Conservation (phyloP, 257 asterid genomes). For the Penstemon newberryi region DNA sequence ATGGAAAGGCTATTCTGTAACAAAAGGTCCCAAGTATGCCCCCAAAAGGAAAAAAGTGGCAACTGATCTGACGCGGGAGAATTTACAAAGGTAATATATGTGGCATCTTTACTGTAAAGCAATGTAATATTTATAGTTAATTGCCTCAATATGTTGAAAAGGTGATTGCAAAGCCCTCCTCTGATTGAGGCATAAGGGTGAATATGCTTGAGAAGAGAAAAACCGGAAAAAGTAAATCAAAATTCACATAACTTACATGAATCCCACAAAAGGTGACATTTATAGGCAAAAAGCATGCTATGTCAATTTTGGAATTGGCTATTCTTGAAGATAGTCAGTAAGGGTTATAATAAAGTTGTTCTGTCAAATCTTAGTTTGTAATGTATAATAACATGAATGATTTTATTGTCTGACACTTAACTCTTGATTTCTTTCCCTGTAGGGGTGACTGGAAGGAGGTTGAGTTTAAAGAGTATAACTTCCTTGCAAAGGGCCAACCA, state of each 20-base stretch:
- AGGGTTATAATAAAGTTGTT: neutral
- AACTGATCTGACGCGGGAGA: slow-evolving; percentile 91
- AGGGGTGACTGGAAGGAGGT: slow-evolving; percentile 96
- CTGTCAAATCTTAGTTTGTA: neutral
- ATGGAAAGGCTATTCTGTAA: slow-evolving; percentile 87
- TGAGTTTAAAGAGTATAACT: slow-evolving; percentile 92
- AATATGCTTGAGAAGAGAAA: neutral
- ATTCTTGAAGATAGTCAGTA: neutral
- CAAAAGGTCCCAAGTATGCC: slow-evolving; percentile 87
- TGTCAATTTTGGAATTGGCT: neutral
- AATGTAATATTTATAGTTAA: neutral
- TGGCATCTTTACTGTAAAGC: neutral
- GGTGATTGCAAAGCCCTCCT: neutral
- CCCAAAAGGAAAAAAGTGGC: slow-evolving; percentile 89
- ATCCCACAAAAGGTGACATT: neutral
- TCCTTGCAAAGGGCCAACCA: slow-evolving; percentile 94
- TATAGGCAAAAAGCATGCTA: neutral
- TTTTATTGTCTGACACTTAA: neutral
- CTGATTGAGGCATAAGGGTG: neutral
- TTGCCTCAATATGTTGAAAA: neutral
- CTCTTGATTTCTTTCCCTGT: slow-evolving; percentile 27
- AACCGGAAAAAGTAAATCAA: neutral
- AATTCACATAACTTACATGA: neutral
- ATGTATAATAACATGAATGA: neutral
- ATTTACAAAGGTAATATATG: slow-evolving; percentile 61